Evolutionary conservation across 2,329 filamentous ascomycete species (phyloP), one percentile per base, ranked within the genome.

Genomic region (Cryphonectria carpinicola): DNA sequence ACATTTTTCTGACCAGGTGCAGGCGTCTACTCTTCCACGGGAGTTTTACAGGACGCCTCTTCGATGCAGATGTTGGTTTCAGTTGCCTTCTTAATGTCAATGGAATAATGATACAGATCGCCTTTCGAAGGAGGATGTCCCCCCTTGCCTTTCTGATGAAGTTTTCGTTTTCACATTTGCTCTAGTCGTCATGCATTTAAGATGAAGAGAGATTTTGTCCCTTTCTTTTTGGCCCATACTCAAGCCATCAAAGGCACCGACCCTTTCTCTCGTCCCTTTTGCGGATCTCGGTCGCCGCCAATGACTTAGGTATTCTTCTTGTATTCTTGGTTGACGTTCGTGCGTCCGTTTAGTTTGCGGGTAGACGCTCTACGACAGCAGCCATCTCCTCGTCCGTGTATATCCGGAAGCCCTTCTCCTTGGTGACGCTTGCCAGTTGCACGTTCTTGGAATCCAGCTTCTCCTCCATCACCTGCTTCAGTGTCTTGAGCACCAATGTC

Each of bases 391-490:
- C 94, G 78, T 99, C 96, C 71, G 91, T 92, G 87, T 99, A 99
- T 90, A 99, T 98, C 85, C 94, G 92, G 88, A 99, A 99, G 70
- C 96, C 96, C 84, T 93, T 95, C 76, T 98, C 95, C 87, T 95
- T 97, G 74, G 96, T 99, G 70, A 99, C 96, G 80, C 95, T 98
- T 68, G 96, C 96, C 76, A 99, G 84, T 86, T 99, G 96, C 75
- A 99, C 96, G 80, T 99, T 99, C 89, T 99, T 99, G 74, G 94
- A 89, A 81, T 99, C 96, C 72, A 99, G 88, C 86, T 99, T 99
- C 90, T 99, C 96, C 85, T 99, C 96, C 96, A 99, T 99, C 76
- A 99, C 96, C 85, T 99, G 96, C 88, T 98, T 99, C 81, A 99
- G 83, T 52, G 96, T 99, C 89, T 98, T 98, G 79, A 99, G 86